A percentile compares a stretch with the other conserved stretches of the same genome.
Conservation (phyloP, 495 filamentous ascomycete species). For the Xylaria longipes region DNA sequence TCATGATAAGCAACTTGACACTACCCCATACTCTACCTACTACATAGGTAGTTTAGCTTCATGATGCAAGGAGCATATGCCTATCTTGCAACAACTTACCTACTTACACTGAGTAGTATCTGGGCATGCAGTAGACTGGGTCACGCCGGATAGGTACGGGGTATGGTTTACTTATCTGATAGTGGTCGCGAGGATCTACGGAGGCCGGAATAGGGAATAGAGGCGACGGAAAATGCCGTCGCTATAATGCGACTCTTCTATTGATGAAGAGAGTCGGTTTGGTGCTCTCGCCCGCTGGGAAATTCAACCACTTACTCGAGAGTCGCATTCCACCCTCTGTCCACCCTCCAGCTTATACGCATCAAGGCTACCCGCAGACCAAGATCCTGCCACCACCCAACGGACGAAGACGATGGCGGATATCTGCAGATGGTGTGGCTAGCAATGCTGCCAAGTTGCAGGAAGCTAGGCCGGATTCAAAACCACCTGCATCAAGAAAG, state of each 20-base stretch:
- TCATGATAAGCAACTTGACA: conserved; percentile 2
- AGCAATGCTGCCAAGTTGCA: conserved; percentile 22
- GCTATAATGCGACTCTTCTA: background rate
- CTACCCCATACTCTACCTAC: conserved; percentile 1
- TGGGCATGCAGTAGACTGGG: conserved; percentile 14
- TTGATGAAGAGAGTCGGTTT: background rate
- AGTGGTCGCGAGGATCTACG: conserved; percentile 3
- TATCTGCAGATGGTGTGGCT: conserved; percentile 18
- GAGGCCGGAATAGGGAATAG: background rate
- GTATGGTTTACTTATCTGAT: conserved; percentile 13
- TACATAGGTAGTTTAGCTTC: conserved; percentile 7
- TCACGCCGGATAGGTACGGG: background rate
- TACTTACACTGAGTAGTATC: background rate
- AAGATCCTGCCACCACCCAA: conserved; percentile 22
- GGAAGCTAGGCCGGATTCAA: conserved; percentile 25
- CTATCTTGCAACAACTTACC: background rate
- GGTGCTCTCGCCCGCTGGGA: background rate
- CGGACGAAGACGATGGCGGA: conserved; percentile 11
- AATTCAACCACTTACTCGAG: background rate
- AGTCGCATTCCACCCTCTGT: conserved; percentile 7
- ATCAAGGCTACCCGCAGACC: conserved; percentile 23
- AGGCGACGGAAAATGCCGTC: conserved; percentile 20
- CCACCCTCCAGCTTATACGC: conserved; percentile 4
- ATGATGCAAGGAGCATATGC: conserved; percentile 17
- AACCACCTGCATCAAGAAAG: conserved; percentile 24